phyloP scores from a whole-genome alignment of 768 basidiomycete species.

The Filobasidium floriforme region DNA sequence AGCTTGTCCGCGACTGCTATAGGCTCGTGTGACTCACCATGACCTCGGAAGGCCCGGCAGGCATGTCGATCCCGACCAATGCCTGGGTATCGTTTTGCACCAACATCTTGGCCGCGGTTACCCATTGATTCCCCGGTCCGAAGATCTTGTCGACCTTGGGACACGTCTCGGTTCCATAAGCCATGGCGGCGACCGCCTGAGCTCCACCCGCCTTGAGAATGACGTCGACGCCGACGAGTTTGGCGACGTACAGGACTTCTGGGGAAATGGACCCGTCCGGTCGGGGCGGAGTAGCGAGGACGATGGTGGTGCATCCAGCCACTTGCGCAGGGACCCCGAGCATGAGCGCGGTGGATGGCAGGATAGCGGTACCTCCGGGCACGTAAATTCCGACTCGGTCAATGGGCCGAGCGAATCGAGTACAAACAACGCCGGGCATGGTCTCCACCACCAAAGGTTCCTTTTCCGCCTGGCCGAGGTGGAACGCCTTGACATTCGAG shows the following conservation, averaged over 20 bases:
- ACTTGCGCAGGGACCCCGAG: conserved; percentile 96
- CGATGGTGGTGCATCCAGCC: conserved; percentile 83
- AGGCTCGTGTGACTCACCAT: conserved; percentile 58
- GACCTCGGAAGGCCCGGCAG: conserved; percentile 95
- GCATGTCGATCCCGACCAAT: conserved; percentile 95
- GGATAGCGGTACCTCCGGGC: conserved; percentile 90
- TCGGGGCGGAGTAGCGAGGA: conserved; percentile 92
- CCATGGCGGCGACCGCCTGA: conserved; percentile 90
- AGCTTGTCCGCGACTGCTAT: background rate
- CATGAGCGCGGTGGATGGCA: conserved; percentile 96
- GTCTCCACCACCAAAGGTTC: conserved; percentile 77
- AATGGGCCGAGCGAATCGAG: conserved; percentile 90
- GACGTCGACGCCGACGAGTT: conserved; percentile 78
- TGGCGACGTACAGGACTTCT: conserved; percentile 94
- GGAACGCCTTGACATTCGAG: conserved; percentile 82
- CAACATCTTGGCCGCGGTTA: conserved; percentile 98
- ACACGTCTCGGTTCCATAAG: conserved; percentile 89
- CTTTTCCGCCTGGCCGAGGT: conserved; percentile 72
- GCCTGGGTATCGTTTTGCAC: conserved; percentile 98
- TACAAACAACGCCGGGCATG: conserved; percentile 95
- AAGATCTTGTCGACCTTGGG: conserved; percentile 99
- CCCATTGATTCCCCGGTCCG: conserved; percentile 99
- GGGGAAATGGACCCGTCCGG: conserved; percentile 87
- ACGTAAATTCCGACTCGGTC: conserved; percentile 93
- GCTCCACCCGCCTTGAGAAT: conserved; percentile 93